phyloP scores from a whole-genome alignment of 2,329 filamentous ascomycete species.

The Claviceps pusilla region DNA sequence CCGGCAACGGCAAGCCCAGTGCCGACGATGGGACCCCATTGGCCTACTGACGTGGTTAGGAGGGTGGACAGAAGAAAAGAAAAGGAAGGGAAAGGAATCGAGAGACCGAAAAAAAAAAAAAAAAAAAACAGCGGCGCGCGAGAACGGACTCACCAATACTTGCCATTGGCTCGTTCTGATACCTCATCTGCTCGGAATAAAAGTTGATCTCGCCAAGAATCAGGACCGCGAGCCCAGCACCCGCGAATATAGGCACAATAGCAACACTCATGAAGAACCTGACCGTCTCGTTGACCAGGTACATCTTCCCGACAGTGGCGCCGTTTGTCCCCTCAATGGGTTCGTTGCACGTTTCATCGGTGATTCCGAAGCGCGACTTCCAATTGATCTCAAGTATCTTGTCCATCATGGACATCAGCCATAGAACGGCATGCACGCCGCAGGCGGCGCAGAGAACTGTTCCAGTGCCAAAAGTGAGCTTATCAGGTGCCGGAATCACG shows the following conservation, averaged over 20 bases:
- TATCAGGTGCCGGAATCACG: constrained; percentile 41
- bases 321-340: constrained; percentile 39
- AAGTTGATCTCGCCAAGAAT: constrained; percentile 50
- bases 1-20: constrained; percentile 42
- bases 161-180: constrained; percentile 46
- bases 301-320: constrained; percentile 36
- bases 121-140: not conserved
- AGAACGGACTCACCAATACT: constrained; percentile 36
- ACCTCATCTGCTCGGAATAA: constrained; percentile 38
- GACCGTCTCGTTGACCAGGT: constrained; percentile 39
- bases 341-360: constrained; percentile 20
- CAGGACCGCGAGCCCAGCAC: constrained; percentile 42
- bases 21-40: constrained; percentile 46
- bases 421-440: constrained; percentile 49
- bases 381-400: constrained; percentile 50
- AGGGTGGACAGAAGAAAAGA: too few relatives aligned
- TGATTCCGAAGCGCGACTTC: constrained; percentile 25
- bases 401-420: constrained; percentile 45
- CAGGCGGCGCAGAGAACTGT: constrained; percentile 49
- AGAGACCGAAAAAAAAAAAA: not conserved
- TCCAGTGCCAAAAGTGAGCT: constrained; percentile 41
- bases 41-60: constrained; percentile 21
- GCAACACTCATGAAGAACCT: constrained; percentile 37
- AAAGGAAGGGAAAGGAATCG: not conserved
- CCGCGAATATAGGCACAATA: constrained; percentile 43